phyloP scores from a whole-genome alignment of 2,329 filamentous ascomycete species.

The Colletotrichum navitas region DNA sequence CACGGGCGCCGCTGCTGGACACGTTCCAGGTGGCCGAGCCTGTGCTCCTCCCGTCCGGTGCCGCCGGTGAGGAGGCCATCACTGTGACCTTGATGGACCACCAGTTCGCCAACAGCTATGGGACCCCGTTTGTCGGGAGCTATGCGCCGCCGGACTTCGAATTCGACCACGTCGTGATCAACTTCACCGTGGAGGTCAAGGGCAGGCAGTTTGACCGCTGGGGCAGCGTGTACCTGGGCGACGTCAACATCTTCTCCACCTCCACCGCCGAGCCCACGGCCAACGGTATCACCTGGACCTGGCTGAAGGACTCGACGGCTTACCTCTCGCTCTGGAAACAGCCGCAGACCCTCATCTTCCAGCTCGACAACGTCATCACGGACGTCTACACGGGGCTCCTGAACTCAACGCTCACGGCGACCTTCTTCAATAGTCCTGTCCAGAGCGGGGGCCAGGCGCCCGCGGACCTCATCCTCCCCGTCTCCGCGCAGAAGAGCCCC shows the following conservation, averaged over 20 bases:
- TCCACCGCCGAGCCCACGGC: conserved; percentile 81
- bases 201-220: conserved; percentile 84
- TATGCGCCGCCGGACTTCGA: conserved; percentile 76
- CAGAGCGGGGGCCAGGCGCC: conserved; percentile 56
- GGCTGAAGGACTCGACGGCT: conserved; percentile 82
- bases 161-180: conserved; percentile 83
- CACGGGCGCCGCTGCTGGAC: conserved; percentile 55
- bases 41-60: conserved; percentile 64
- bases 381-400: conserved; percentile 78
- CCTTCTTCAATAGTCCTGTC: conserved; percentile 70
- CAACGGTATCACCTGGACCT: conserved; percentile 80
- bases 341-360: conserved; percentile 82
- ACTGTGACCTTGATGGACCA: conserved; percentile 74
- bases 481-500: conserved; percentile 67
- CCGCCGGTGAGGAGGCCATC: conserved; percentile 29
- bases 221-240: conserved; percentile 79
- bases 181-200: conserved; percentile 78
- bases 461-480: conserved; percentile 76
- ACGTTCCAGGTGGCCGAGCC: conserved; percentile 79
- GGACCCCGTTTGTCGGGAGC: conserved; percentile 74
- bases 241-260: conserved; percentile 83
- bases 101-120: conserved; percentile 79
- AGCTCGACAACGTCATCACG: conserved; percentile 80
- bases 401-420: conserved; percentile 80
- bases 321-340: conserved; percentile 77